Evolutionary conservation across 768 basidiomycete genomes (phyloP).

Genomic region (Lactarius indigo): DNA sequence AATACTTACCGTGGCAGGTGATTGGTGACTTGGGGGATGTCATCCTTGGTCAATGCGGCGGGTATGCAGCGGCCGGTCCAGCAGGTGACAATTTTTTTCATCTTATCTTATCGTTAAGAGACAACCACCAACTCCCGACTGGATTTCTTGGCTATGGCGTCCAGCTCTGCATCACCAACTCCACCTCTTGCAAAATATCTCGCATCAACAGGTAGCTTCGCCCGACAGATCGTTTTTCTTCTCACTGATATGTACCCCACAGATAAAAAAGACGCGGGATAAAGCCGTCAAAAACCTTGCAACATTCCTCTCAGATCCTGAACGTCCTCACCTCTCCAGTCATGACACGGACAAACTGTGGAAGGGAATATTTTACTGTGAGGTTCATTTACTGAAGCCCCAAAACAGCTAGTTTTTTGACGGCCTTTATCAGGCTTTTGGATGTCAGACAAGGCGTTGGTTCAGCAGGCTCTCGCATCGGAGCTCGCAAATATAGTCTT

Average conservation of each 20-base stretch:
- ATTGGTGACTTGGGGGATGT: slow-evolving; percentile 62
- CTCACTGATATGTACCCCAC: slow-evolving; percentile 7
- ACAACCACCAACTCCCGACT: slow-evolving; percentile 16
- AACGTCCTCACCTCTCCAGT: slow-evolving; percentile 56
- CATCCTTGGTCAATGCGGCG: slow-evolving; percentile 12
- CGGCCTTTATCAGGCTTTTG: slow-evolving; percentile 71
- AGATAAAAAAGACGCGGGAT: slow-evolving; percentile 92
- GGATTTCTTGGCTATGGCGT: slow-evolving; percentile 31
- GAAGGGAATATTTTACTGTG: slow-evolving; percentile 98
- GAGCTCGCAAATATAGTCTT: slow-evolving; percentile 83
- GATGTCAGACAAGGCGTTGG: slow-evolving; percentile 99
- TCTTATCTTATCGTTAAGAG: slow-evolving; percentile 19
- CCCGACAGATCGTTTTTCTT: slow-evolving; percentile 10
- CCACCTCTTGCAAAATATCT: slow-evolving; percentile 87
- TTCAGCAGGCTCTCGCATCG: slow-evolving; percentile 87
- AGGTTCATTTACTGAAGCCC: slow-evolving; percentile 27
- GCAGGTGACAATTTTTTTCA: too few species aligned
- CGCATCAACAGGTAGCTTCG: slow-evolving; percentile 70
- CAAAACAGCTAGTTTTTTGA: background rate
- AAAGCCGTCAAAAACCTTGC: slow-evolving; percentile 81
- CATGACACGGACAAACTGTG: slow-evolving; percentile 88
- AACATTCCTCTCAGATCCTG: slow-evolving; percentile 69
- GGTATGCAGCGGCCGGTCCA: too few species aligned
- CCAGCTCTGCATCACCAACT: slow-evolving; percentile 33
- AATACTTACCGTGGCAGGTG: slow-evolving; percentile 77